Conservation (phyloP, 2,329 filamentous ascomycete genomes). For the Monosporascus sp. region DNA sequence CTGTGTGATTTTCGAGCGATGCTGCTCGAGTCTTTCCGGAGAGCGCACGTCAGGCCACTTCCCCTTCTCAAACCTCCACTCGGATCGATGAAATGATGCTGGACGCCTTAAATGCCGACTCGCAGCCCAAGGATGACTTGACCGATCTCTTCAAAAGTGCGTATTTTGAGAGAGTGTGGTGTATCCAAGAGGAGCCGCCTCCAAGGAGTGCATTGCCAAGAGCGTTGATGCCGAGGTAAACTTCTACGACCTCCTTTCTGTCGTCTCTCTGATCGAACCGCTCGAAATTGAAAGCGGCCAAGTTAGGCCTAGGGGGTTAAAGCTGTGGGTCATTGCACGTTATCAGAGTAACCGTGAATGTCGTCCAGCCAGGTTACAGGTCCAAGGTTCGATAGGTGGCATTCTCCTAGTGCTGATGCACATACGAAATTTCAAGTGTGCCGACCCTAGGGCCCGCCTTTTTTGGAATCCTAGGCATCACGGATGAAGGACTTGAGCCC, state of each 20-base stretch:
- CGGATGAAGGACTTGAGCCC: too few relatives aligned
- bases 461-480: too few relatives aligned
- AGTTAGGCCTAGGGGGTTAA: too few relatives aligned
- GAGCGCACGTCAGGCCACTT: background rate
- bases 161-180: background rate
- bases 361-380: too few relatives aligned
- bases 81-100: background rate
- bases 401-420: too few relatives aligned
- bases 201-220: too few relatives aligned
- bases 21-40: background rate
- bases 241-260: background rate
- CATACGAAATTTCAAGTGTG: too few relatives aligned
- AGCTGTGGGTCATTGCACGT: too few relatives aligned
- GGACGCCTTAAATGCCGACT: background rate
- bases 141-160: background rate
- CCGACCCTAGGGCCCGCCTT: too few relatives aligned
- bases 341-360: too few relatives aligned
- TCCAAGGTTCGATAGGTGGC: too few relatives aligned
- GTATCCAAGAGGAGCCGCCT: background rate
- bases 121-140: background rate
- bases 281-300: too few relatives aligned
- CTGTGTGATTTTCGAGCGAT: background rate
- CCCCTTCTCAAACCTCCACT: background rate
- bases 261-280: background rate
- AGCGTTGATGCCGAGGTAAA: background rate